These are phyloP conservation scores for Nicotiana otophora DNA, from an alignment of 257 asterid species.

Conservation along the genomic window DNA sequence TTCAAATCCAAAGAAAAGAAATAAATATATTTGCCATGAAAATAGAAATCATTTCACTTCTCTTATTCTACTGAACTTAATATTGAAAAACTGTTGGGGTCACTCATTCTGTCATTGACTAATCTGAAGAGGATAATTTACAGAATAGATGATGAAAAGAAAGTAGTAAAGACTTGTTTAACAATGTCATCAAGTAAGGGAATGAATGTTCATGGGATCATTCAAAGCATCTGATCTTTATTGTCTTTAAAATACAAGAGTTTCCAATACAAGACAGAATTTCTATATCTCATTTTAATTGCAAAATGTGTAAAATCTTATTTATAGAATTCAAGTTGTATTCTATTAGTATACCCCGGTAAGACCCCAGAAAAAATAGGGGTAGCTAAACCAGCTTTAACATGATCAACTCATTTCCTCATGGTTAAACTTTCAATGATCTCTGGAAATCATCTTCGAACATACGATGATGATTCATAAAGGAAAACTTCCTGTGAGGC, in stretches of 20 bases:
- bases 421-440: background rate
- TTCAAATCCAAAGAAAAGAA: too few species aligned
- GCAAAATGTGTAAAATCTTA: background rate
- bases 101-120: too few species aligned
- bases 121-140: too few species aligned
- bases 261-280: constrained; percentile 1
- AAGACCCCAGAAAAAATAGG: constrained; percentile 11
- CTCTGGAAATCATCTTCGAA: background rate
- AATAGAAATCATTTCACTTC: too few species aligned
- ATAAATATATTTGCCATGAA: too few species aligned
- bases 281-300: background rate
- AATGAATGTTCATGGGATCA: background rate
- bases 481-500: constrained; percentile 23
- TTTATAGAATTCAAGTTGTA: background rate
- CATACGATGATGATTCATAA: background rate
- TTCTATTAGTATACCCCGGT: constrained; percentile 2
- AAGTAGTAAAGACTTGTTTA: too few species aligned
- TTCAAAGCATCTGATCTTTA: background rate
- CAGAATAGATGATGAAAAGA: too few species aligned
- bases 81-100: too few species aligned
- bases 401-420: constrained; percentile 4
- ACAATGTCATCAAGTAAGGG: background rate
- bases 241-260: background rate
- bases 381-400: constrained; percentile 11
- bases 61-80: too few species aligned